A percentile compares a stretch with the other conserved stretches of the same genome.
Evolutionary conservation across 345 rosid species (phyloP).

Genomic region (Dovyalis caffra): DNA sequence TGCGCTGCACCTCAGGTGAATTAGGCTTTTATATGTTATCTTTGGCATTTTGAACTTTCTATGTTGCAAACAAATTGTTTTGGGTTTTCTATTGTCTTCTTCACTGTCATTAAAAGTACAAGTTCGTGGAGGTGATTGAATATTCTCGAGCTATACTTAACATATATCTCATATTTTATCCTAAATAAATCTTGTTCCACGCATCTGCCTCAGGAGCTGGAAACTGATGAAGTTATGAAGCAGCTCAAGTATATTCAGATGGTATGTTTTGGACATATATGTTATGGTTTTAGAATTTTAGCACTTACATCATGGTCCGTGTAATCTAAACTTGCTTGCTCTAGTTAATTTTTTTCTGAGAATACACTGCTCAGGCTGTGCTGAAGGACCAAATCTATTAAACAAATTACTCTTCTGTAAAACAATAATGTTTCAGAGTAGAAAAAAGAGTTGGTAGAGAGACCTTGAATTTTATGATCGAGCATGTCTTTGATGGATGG

Average conservation of each 20-base stretch:
- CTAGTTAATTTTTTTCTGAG: not conserved
- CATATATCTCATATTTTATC: not conserved
- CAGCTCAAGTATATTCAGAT: conserved; percentile 69
- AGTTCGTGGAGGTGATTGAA: conserved; percentile 1
- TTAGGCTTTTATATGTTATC: not conserved
- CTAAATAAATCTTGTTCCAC: conserved; percentile 16
- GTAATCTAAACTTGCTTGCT: not conserved
- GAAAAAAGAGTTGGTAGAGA: not conserved
- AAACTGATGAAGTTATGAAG: conserved; percentile 68
- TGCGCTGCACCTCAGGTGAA: conserved; percentile 90
- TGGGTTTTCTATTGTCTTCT: not conserved
- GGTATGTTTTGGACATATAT: conserved; percentile 42
- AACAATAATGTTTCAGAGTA: not conserved
- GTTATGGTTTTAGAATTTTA: not conserved
- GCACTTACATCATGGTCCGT: not conserved
- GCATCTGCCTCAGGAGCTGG: conserved; percentile 65
- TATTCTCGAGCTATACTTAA: not conserved
- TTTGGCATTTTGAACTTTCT: not conserved
- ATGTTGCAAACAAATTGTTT: not conserved
- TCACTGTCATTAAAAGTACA: not conserved
- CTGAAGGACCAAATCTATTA: not conserved
- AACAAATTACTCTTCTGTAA: not conserved
- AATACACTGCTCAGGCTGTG: not conserved
- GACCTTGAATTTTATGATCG: not conserved
- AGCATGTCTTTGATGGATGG: not conserved